Conservation (phyloP, 345 rosid species). For the Brassica napus region Da-Ae NC_063448.1:6965501-6966000, state of each 20-base stretch:
- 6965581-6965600: constrained; percentile 94
- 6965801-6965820: constrained; percentile 90
- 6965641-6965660: constrained; percentile 84
- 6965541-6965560: constrained; percentile 80
- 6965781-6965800: constrained; percentile 91
- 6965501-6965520: neutral
- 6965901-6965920: constrained; percentile 99
- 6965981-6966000: constrained; percentile 46
- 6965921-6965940: constrained; percentile 73
- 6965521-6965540: constrained; percentile 49
- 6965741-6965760: constrained; percentile 97
- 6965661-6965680: constrained; percentile 94
- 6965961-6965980: neutral
- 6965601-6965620: constrained; percentile 92
- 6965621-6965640: constrained; percentile 91
- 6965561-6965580: constrained; percentile 87
- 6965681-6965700: constrained; percentile 93
- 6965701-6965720: constrained; percentile 92
- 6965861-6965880: constrained; percentile 91
- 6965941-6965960: neutral
- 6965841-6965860: constrained; percentile 78
- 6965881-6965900: constrained; percentile 96
- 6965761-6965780: constrained; percentile 93
- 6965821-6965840: constrained; percentile 76
- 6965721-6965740: constrained; percentile 93